Conservation (phyloP, 768 basidiomycete species). For the Leccinum boreale region DNA sequence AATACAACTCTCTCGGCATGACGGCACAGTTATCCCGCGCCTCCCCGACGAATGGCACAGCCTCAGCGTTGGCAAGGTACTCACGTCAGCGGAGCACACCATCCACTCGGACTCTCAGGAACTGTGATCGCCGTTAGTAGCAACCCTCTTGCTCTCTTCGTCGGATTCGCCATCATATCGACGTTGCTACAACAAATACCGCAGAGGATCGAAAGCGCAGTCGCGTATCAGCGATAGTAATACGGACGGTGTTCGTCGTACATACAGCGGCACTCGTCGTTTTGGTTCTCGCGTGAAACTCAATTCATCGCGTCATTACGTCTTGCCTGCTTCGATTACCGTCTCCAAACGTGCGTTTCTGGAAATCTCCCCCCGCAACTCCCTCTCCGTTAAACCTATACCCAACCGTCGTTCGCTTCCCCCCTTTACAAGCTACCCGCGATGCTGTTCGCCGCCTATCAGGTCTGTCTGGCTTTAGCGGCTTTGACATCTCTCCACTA, state of each 20-base stretch:
- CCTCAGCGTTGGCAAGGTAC: not conserved
- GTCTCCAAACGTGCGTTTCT: not conserved
- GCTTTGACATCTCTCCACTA: not conserved
- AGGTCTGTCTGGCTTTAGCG: not conserved
- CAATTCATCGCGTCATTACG: not conserved
- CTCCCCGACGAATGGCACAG: not conserved
- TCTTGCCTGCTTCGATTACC: not conserved
- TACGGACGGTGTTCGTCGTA: not conserved
- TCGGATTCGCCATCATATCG: not conserved
- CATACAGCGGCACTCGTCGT: not conserved
- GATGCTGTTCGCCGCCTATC: not conserved
- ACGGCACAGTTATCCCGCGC: constrained; percentile 12
- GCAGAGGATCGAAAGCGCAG: too few relatives aligned
- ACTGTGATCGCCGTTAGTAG: not conserved
- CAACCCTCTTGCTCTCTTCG: too few relatives aligned
- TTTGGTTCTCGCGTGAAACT: not conserved
- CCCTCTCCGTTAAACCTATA: not conserved
- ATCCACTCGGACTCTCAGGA: not conserved
- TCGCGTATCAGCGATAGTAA: not conserved
- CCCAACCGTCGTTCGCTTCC: not conserved
- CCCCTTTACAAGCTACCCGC: not conserved
- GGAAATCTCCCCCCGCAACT: not conserved
- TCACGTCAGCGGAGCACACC: not conserved
- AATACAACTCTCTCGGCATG: constrained; percentile 21
- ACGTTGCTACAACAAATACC: not conserved